These are phyloP conservation scores for Colletotrichum acutatum DNA, from an alignment of 2,329 filamentous ascomycete genomes.

Conservation along the genomic window DNA sequence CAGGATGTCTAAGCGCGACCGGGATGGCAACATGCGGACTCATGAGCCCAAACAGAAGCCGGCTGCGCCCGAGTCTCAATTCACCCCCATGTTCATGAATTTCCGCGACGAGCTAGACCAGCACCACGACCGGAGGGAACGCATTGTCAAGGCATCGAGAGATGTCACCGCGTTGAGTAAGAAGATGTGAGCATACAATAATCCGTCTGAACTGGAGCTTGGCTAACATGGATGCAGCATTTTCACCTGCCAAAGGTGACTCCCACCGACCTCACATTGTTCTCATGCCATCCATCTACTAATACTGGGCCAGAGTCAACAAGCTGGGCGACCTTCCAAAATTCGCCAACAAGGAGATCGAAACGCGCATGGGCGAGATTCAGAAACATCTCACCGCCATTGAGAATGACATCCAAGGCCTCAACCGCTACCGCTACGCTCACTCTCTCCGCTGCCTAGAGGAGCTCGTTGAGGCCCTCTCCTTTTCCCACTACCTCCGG, in stretches of 20 bases:
- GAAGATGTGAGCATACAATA: constrained; percentile 78
- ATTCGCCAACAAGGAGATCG: constrained; percentile 74
- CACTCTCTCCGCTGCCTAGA: constrained; percentile 86
- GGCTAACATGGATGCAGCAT: constrained; percentile 44
- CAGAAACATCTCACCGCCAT: constrained; percentile 74
- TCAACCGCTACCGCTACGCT: constrained; percentile 87
- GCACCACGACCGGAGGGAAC: constrained; percentile 92
- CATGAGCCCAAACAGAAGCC: constrained; percentile 47
- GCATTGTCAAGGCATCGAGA: constrained; percentile 88
- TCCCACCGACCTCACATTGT: background rate
- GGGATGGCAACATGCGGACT: constrained; percentile 59
- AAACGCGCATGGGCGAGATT: constrained; percentile 78
- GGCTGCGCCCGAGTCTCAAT: constrained; percentile 53
- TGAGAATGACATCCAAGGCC: constrained; percentile 77
- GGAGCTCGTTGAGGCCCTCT: constrained; percentile 92
- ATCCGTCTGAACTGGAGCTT: rapidly evolving
- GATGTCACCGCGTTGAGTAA: constrained; percentile 96
- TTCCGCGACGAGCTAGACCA: constrained; percentile 92
- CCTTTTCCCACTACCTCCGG: constrained; percentile 88
- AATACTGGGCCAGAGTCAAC: constrained; percentile 24
- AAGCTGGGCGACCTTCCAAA: constrained; percentile 33
- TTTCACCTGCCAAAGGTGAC: constrained; percentile 52
- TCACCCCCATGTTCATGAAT: constrained; percentile 82
- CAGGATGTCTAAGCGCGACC: constrained; percentile 58
- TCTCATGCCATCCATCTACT: constrained; percentile 9